phyloP scores from a whole-genome alignment of 352 stramenopile genomes.

The Phytophthora pinifolia region DNA sequence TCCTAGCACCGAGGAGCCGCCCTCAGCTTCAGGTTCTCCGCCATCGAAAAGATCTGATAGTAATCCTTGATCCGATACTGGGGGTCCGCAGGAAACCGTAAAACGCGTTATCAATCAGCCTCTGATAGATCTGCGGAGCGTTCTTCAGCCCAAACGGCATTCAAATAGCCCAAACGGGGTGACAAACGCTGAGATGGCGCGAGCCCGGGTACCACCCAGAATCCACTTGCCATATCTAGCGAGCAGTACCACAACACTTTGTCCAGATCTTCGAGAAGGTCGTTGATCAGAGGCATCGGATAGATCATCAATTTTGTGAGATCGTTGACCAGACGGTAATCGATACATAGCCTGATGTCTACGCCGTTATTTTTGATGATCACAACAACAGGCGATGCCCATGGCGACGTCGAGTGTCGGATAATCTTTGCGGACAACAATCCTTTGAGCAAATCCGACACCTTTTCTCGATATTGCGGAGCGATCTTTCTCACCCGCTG shows the following conservation, averaged over 20 bases:
- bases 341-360: constrained; percentile 31
- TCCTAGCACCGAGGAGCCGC: not conserved
- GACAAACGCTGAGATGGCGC: no score
- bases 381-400: constrained; percentile 25
- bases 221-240: no score
- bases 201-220: no score
- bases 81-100: not conserved
- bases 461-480: constrained; percentile 18
- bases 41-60: not conserved
- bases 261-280: constrained; percentile 19
- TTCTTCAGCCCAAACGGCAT: no score
- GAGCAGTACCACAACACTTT: no score
- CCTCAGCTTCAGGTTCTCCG: not conserved
- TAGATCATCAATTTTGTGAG: constrained; percentile 21
- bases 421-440: constrained; percentile 29
- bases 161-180: no score
- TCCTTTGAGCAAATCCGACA: no score
- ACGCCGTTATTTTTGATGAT: constrained; percentile 43
- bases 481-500: constrained; percentile 16
- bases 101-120: not conserved
- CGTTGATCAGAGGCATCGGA: constrained; percentile 26
- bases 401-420: no score
- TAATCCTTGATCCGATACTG: no score
- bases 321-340: constrained; percentile 11
- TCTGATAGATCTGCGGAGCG: no score